A percentile compares a stretch with the other conserved stretches of the same genome.
Conservation (phyloP, 495 filamentous ascomycete species). For the Clavariopsis aquatica region DNA sequence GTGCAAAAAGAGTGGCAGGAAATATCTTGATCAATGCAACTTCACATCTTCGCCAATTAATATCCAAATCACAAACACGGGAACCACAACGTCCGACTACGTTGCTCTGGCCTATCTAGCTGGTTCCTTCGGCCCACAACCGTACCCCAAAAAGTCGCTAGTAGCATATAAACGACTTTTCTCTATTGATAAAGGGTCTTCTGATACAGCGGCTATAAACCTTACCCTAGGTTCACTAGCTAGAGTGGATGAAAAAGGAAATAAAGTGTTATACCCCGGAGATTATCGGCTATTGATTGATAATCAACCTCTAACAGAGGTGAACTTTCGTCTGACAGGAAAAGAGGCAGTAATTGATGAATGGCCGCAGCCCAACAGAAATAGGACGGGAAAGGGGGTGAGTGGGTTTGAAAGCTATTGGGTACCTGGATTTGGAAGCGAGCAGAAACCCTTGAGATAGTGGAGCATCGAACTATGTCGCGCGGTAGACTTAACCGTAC, state of each 20-base stretch:
- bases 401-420: conserved; percentile 30
- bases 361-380: conserved; percentile 46
- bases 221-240: conserved; percentile 61
- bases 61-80: conserved; percentile 55
- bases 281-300: conserved; percentile 63
- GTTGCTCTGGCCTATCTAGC: conserved; percentile 59
- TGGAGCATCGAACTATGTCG: too few relatives aligned
- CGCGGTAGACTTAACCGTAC: too few relatives aligned
- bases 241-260: conserved; percentile 58
- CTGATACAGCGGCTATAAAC: conserved; percentile 47
- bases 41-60: conserved; percentile 51
- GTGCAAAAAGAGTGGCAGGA: conserved; percentile 33
- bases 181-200: conserved; percentile 48
- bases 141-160: conserved; percentile 65
- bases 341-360: conserved; percentile 48
- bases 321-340: conserved; percentile 51
- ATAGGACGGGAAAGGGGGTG: conserved; percentile 25
- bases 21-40: conserved; percentile 39
- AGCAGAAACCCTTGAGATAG: conserved; percentile 14
- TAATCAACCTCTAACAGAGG: conserved; percentile 41
- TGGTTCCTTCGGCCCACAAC: conserved; percentile 58
- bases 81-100: conserved; percentile 58
- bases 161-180: conserved; percentile 60
- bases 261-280: conserved; percentile 66
- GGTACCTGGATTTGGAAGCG: conserved; percentile 30